A percentile compares a stretch with the other conserved stretches of the same genome.
Evolutionary conservation across 1,284 basidiomycete genomes (phyloP).

Genomic region (Moesziomyces sp.): DNA sequence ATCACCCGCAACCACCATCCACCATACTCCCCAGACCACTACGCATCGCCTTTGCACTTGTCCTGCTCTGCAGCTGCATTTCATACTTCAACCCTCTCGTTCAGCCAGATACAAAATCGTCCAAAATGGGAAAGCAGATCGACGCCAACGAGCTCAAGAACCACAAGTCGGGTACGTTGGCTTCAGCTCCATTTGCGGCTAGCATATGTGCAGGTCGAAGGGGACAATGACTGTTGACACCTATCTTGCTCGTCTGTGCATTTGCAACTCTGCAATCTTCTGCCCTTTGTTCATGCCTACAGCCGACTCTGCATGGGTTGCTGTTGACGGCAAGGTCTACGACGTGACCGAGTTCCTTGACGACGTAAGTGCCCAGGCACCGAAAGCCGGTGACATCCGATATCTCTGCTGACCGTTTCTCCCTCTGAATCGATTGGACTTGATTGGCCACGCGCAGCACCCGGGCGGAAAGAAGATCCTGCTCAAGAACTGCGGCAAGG

Average conservation of each 20-base stretch:
- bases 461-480: constrained; percentile 67
- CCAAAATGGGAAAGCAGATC: constrained; percentile 52
- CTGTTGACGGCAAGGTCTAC: constrained; percentile 64
- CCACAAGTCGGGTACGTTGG: constrained; percentile 57
- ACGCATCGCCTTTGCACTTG: constrained; percentile 6
- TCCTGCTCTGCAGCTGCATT: constrained; percentile 7
- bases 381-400: not conserved
- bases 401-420: not conserved
- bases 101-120: not conserved
- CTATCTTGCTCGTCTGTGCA: not conserved
- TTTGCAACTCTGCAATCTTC: not conserved
- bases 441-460: constrained; percentile 36
- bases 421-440: not conserved
- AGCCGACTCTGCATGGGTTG: constrained; percentile 66
- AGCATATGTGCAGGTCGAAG: not conserved
- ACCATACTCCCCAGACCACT: constrained; percentile 7
- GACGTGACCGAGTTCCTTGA: constrained; percentile 67
- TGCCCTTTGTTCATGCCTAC: not conserved
- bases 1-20: constrained; percentile 2
- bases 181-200: not conserved
- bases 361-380: constrained; percentile 48
- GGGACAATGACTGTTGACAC: constrained; percentile 3
- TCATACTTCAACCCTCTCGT: constrained; percentile 5
- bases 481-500: constrained; percentile 65
- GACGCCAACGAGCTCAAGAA: constrained; percentile 57